A percentile compares a stretch with the other conserved stretches of the same genome.
Conservation (phyloP, 2,329 filamentous ascomycete genomes). For the Ilyonectria robusta region DNA sequence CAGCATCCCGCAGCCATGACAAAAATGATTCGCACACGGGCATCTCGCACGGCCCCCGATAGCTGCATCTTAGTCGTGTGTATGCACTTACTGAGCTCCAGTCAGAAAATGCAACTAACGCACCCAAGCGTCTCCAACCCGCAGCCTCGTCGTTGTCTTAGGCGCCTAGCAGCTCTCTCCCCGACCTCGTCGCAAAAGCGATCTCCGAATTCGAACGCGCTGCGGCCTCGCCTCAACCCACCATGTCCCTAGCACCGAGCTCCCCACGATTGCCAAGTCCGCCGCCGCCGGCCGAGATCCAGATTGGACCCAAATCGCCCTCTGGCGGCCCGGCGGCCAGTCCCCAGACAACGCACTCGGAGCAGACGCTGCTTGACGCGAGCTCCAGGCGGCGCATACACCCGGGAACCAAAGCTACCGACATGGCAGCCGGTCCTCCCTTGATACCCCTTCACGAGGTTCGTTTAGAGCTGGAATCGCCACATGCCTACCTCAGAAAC, state of each 20-base stretch:
- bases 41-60: constrained; percentile 41
- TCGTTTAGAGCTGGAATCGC: constrained; percentile 46
- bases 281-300: constrained; percentile 94
- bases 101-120: constrained; percentile 28
- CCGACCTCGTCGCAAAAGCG: constrained; percentile 32
- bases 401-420: constrained; percentile 89
- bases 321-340: constrained; percentile 68
- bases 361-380: constrained; percentile 76
- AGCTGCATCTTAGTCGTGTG: constrained; percentile 29
- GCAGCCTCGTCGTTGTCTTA: constrained; percentile 27
- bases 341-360: constrained; percentile 73
- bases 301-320: constrained; percentile 86
- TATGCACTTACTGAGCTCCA: constrained; percentile 45
- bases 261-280: constrained; percentile 96
- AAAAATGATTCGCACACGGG: constrained; percentile 18
- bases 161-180: constrained; percentile 14
- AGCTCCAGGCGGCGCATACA: constrained; percentile 88
- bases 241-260: constrained; percentile 76
- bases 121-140: constrained; percentile 33
- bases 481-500: constrained; percentile 15
- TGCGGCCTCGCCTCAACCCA: constrained; percentile 34
- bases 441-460: constrained; percentile 89
- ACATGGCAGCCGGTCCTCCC: constrained; percentile 94
- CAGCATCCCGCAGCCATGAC: constrained; percentile 21
- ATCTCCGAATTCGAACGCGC: constrained; percentile 24